Base-by-base conservation (phyloP, 225 moss, liverwort and hornwort genomes). In the Pleurozium schreberi region DNA sequence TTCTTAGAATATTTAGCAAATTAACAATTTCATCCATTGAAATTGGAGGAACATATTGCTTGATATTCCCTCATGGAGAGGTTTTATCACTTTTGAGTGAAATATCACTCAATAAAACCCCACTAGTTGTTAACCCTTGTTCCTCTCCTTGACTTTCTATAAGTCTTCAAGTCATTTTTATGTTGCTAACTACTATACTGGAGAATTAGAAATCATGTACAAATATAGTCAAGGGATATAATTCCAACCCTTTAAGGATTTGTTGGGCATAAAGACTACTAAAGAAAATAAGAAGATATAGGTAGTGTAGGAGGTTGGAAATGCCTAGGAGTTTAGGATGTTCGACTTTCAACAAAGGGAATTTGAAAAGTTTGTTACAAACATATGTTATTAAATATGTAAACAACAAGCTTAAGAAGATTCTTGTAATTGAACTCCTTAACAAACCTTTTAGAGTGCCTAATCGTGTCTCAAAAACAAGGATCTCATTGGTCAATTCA, bases 141-240 rank as follows among this genome's bases (percentile, higher is more conserved):
- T 23, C 23, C 0, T 69, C 0, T 68, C 4, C 0, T 40, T 69
- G 14, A 40, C 3, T 69, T 12, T 67, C 0, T 38, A 0, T 38
- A 21, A 21, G 21, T 4, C 12, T 67, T n/a, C n/a, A 67, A 21
- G 22, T 38, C 38, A 67, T 38, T 22, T 66, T n/a, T 21, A 67
- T 67, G n/a, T 69, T 69, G 4, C 4, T 12, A 23, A 23, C 23
- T 40, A 13, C 0, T 0, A 11, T 4, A n/a, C 23, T 8, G 23
- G 14, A 68, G 0, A n/a, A 69, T 23, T 69, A 23, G 23, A n/a
- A n/a, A 40, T 68, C 23, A n/a, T 13, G 7, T 12, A 40, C 4
- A 68, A 13, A 2, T 22, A n/a, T 1, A 4, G 8, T 13, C 0
- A 68, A n/a, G 8, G 10, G 69, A 25, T 4, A 12, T 69, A 2